Evolutionary conservation across 2,329 filamentous ascomycete genomes (phyloP).

Genomic region (Nigrospora oryzae): DNA sequence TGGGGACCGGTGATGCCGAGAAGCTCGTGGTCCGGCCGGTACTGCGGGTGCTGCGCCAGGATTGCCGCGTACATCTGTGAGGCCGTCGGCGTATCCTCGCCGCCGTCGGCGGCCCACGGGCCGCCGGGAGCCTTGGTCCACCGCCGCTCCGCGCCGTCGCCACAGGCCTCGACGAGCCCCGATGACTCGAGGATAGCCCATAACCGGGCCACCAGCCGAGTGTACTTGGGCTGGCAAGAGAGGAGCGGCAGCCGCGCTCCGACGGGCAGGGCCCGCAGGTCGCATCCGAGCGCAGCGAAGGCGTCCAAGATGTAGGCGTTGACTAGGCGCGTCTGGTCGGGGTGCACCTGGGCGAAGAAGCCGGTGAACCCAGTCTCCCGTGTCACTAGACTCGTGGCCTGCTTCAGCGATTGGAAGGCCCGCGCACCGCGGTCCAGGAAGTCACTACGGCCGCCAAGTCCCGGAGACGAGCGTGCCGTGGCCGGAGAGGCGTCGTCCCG

Average conservation of each 20-base stretch:
- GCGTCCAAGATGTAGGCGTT: conserved; percentile 19
- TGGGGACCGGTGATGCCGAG: conserved; percentile 18
- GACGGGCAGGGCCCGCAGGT: conserved; percentile 7
- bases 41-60: conserved; percentile 17
- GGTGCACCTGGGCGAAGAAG: conserved; percentile 17
- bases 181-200: neutral
- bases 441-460: neutral
- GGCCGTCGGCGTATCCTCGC: neutral
- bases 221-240: conserved; percentile 11
- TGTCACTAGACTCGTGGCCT: neutral
- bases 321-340: conserved; percentile 15
- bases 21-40: conserved; percentile 20
- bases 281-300: conserved; percentile 16
- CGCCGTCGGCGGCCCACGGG: neutral
- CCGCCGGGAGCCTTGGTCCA: neutral
- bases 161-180: neutral
- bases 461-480: neutral
- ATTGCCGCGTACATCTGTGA: conserved; percentile 12
- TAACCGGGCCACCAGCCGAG: conserved; percentile 13
- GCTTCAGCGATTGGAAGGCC: neutral
- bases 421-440: neutral
- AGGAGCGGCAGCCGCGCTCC: conserved; percentile 13
- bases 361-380: conserved; percentile 1
- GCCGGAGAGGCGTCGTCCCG: neutral
- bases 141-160: neutral